These are phyloP conservation scores for Kockiozyma suomiensis DNA, from an alignment of 805 yeast species.

Conservation along the genomic window DNA sequence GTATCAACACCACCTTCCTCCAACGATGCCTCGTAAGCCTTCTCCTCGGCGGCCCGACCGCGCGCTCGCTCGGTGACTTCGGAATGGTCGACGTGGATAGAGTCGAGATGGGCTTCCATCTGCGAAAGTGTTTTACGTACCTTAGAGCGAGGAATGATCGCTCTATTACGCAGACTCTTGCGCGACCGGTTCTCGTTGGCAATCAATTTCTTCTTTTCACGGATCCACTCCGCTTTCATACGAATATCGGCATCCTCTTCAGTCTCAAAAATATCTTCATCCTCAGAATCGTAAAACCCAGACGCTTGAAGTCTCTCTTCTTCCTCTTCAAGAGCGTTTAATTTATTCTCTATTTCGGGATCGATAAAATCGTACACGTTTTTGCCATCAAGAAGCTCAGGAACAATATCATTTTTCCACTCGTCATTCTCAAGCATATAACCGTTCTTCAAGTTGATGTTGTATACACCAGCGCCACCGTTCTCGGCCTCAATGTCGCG, in stretches of 20 bases:
- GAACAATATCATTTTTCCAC: conserved; percentile 97
- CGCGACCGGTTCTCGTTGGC: conserved; percentile 82
- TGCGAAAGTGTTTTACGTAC: conserved; percentile 64
- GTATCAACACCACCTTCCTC: conserved; percentile 74
- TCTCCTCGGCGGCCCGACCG: conserved; percentile 36
- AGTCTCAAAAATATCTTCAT: conserved; percentile 56
- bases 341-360: conserved; percentile 89
- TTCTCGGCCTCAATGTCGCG: conserved; percentile 90
- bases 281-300: conserved; percentile 94
- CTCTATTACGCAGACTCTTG: conserved; percentile 80
- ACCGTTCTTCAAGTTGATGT: conserved; percentile 88
- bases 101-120: conserved; percentile 87
- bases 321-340: conserved; percentile 94
- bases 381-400: conserved; percentile 93
- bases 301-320: conserved; percentile 91
- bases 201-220: conserved; percentile 94
- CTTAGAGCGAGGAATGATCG: conserved; percentile 86
- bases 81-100: conserved; percentile 83
- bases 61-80: conserved; percentile 59
- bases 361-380: conserved; percentile 97
- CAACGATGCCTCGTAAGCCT: conserved; percentile 40
- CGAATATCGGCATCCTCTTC: conserved; percentile 69
- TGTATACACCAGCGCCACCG: conserved; percentile 99
- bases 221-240: conserved; percentile 92
- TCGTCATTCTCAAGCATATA: conserved; percentile 92